These are phyloP conservation scores for Kwoniella shivajii DNA, from an alignment of 1,284 basidiomycete genomes.

Conservation along the genomic window DNA sequence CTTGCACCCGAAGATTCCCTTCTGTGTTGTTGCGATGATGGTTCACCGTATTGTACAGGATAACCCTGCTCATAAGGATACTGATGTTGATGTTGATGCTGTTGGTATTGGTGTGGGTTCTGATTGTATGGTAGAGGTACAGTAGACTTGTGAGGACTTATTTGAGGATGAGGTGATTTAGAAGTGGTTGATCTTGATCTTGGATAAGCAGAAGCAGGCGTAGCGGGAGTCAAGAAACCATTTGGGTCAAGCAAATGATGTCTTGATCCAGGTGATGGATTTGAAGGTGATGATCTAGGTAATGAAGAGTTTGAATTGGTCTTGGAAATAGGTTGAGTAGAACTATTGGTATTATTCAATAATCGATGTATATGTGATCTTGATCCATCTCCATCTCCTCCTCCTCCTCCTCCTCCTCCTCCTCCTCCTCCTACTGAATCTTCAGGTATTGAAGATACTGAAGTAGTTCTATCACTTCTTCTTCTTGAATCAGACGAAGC, in stretches of 20 bases:
- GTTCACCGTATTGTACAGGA: conserved; percentile 12
- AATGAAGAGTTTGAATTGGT: conserved; percentile 30
- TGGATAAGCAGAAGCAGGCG: conserved; percentile 24
- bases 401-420: too few relatives aligned
- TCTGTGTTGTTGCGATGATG: neutral
- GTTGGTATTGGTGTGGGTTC: neutral
- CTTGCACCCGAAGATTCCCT: neutral
- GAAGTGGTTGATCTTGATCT: conserved; percentile 16
- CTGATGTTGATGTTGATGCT: neutral
- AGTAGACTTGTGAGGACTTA: conserved; percentile 12
- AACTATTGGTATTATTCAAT: conserved; percentile 32
- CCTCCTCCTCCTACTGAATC: conserved; percentile 11
- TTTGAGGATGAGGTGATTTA: conserved; percentile 20
- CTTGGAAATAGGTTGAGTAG: conserved; percentile 23
- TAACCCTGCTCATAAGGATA: too few relatives aligned
- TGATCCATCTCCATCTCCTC: neutral
- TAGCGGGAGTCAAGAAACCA: conserved; percentile 32
- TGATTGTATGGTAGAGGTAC: conserved; percentile 5
- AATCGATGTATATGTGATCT: conserved; percentile 29
- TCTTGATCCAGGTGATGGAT: conserved; percentile 26
- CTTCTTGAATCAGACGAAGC: conserved; percentile 8
- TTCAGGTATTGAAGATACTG: conserved; percentile 15
- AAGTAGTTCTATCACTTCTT: conserved; percentile 19
- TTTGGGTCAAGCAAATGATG: conserved; percentile 24
- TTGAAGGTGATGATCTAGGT: conserved; percentile 25